phyloP scores from a whole-genome alignment of 2,329 filamentous ascomycete genomes.

The Trichoderma sp. region DNA sequence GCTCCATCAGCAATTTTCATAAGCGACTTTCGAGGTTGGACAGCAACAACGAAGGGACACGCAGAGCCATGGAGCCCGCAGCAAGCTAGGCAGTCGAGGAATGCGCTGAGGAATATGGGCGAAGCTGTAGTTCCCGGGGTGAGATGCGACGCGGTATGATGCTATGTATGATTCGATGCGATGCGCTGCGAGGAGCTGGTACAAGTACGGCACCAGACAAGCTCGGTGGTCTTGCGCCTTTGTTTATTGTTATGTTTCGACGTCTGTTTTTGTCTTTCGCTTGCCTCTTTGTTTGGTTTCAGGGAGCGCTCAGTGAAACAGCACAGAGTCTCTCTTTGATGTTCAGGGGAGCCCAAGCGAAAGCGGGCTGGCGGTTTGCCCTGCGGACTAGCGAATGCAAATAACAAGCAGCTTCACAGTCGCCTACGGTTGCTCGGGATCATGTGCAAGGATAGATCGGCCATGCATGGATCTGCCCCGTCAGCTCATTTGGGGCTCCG shows the following conservation, averaged over 20 bases:
- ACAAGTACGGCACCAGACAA: not conserved
- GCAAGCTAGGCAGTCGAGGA: constrained; percentile 2
- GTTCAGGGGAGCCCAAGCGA: constrained; percentile 15
- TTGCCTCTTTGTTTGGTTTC: constrained; percentile 2
- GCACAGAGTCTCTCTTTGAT: not conserved
- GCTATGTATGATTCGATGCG: not conserved
- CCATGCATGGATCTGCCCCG: constrained; percentile 18
- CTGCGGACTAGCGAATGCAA: constrained; percentile 10
- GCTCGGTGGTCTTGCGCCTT: not conserved
- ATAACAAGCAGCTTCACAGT: constrained; percentile 9
- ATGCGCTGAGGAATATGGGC: not conserved
- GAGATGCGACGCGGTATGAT: not conserved
- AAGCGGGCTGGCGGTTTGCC: constrained; percentile 12
- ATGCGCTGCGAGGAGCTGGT: not conserved
- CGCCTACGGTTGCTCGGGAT: constrained; percentile 14
- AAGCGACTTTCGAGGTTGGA: constrained; percentile 27
- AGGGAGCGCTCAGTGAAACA: constrained; percentile 12
- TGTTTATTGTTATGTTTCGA: not conserved
- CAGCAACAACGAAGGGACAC: constrained; percentile 27
- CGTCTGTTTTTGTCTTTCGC: constrained; percentile 10
- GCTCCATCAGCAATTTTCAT: constrained; percentile 59
- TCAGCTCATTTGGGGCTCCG: constrained; percentile 18
- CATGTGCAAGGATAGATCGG: constrained; percentile 18
- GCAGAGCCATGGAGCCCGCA: constrained; percentile 31
- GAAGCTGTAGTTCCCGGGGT: not conserved